phyloP scores from a whole-genome alignment of 73 alveolate species.

The Urostyla sp. region DNA sequence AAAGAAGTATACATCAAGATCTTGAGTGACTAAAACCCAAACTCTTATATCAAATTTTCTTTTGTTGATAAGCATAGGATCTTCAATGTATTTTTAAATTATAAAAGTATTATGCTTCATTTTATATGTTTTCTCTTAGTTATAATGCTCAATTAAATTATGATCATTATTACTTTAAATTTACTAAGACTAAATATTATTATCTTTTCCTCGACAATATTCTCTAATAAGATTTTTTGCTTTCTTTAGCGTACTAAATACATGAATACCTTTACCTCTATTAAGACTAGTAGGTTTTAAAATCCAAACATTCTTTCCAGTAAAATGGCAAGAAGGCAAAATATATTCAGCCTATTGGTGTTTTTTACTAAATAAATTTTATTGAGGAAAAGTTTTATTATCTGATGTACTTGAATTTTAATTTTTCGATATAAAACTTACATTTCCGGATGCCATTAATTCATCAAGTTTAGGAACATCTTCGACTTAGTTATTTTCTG shows the following conservation, averaged over 20 bases:
- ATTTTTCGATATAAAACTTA: conserved; percentile 10
- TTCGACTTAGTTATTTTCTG: background rate
- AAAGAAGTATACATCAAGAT: conserved; percentile 64
- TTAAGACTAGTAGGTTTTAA: conserved; percentile 83
- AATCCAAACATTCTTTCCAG: conserved; percentile 86
- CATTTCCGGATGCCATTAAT: background rate
- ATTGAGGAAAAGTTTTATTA: background rate
- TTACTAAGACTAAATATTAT: conserved; percentile 4
- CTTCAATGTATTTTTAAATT: conserved; percentile 84
- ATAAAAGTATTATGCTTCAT: conserved; percentile 56
- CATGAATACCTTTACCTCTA: conserved; percentile 90
- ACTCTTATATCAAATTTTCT: conserved; percentile 89
- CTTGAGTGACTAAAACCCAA: conserved; percentile 76
- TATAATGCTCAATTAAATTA: background rate
- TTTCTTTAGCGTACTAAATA: conserved; percentile 63
- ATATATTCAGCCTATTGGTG: background rate
- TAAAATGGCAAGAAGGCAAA: conserved; percentile 74
- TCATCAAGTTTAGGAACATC: background rate
- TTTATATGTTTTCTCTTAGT: background rate
- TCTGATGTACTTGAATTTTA: background rate
- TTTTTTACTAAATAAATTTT: background rate
- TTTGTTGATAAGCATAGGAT: conserved; percentile 72
- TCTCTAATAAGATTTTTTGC: conserved; percentile 63
- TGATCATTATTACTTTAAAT: background rate
- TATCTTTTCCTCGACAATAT: conserved; percentile 61